Conservation (phyloP, 768 basidiomycete species). For the Lenzites betulinus region DNA sequence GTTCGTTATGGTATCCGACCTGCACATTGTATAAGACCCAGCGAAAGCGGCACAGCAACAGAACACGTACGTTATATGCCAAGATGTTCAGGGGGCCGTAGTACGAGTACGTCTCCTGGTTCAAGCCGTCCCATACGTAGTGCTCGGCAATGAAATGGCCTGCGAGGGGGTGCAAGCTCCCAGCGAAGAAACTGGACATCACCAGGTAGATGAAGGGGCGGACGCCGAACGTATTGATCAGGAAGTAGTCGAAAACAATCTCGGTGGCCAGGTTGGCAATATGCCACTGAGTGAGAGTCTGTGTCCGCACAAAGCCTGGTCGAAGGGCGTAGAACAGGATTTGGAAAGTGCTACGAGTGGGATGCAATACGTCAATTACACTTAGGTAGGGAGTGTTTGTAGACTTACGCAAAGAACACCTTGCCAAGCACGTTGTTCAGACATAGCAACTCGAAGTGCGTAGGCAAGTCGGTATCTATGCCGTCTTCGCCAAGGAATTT, state of each 20-base stretch:
- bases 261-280: slow-evolving; percentile 71
- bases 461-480: slow-evolving; percentile 94
- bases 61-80: slow-evolving; percentile 84
- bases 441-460: slow-evolving; percentile 77
- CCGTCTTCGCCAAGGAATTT: slow-evolving; percentile 95
- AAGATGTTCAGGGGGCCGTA: slow-evolving; percentile 89
- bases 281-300: slow-evolving; percentile 84
- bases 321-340: slow-evolving; percentile 97
- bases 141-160: slow-evolving; percentile 99
- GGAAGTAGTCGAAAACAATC: slow-evolving; percentile 68
- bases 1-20: slow-evolving; percentile 99
- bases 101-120: slow-evolving; percentile 96
- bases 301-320: slow-evolving; percentile 87
- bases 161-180: slow-evolving; percentile 92
- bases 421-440: slow-evolving; percentile 97
- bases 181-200: slow-evolving; percentile 93
- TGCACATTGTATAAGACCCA: slow-evolving; percentile 29
- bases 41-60: neutral
- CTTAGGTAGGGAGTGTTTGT: no score
- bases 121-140: slow-evolving; percentile 89
- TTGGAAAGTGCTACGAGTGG: slow-evolving; percentile 81
- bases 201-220: slow-evolving; percentile 77
- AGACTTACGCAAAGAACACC: slow-evolving; percentile 90
- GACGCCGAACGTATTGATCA: slow-evolving; percentile 52
- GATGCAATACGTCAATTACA: neutral